Base-by-base conservation (phyloP, 352 stramenopile genomes). In the Pythium angustatum region DNA sequence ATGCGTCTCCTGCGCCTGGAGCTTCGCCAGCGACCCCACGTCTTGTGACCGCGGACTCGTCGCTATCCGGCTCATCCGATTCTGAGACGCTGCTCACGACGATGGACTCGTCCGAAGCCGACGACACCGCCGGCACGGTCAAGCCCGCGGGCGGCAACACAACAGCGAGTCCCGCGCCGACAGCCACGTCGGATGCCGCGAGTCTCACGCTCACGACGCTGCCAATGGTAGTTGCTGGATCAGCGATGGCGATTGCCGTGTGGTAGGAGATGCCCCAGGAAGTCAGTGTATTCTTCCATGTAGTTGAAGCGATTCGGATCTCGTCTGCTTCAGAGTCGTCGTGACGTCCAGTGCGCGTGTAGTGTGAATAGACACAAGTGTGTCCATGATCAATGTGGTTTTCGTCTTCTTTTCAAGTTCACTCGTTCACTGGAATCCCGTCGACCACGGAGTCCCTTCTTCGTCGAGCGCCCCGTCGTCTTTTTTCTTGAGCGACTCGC, bases 401-500 rank as follows among this genome's bases (percentile, higher is more conserved):
- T n/a, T n/a, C n/a, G n/a, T n/a, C n/a, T n/a, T n/a, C n/a, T n/a
- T n/a, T n/a, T n/a, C n/a, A n/a, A n/a, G n/a, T n/a, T n/a, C n/a
- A n/a, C n/a, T n/a, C n/a, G 38, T 19, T 34, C 28, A 41, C 11
- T 55, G 10, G 27, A 47, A 51, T 24, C 26, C 15, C 14, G 21
- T 44, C 10, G 49, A 57, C 51, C 63, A 64, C 14, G n/a, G n/a
- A n/a, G 28, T 9, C 51, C 22, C 17, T 64, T 59, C 79, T 56
- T 56, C 77, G 62, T 84, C 84, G 49, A 79, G 71, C 10, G 82
- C 66, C 19, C 65, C 68, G 2, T 73, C 65, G 4, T 76, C 57
- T 19, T 73, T 70, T 38, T 79, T 75, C 45, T 69, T 66, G 34
- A 78, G 86, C 9, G 85, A 94, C 60, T 94, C 85, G 4, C 85